Evolutionary conservation across 257 asterid genomes (phyloP), one percentile per base, ranked within the genome.

Genomic region (Ajuga chamaepitys): DNA sequence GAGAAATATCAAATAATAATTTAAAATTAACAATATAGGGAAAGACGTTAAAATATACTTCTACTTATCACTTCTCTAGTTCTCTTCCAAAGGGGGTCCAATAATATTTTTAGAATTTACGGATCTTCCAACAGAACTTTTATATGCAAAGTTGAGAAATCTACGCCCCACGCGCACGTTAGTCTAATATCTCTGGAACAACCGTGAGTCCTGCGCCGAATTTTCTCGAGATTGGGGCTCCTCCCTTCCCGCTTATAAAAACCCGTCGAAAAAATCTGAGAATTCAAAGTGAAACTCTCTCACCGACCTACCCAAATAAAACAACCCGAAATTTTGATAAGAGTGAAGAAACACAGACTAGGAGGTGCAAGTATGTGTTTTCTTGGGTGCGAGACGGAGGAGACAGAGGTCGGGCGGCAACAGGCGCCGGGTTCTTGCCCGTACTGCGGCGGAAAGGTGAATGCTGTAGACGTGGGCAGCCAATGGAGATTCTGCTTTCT

Each of bases 401-500:
- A 87, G 48, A 77, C 66, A 67, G 91, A 84, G 76, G 32, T 84
- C 1, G 79, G 82, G 35, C 66, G 84, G 75, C 74, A 79, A 40
- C 73, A 60, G 66, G 87, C 83, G 70, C 53, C 85, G 54, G 88
- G 95, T 0, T 12, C 61, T 32, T 77, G 95, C 77, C 88, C 87
- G 5, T 77, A 47, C 64, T 85, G 88, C 75, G 84, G 82, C 51
- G 93, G 95, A 0, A 81, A 82, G 58, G 95, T 87, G 32, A 74
- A 79, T 4, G 86, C 92, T 1, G 78, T 83, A 2, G 88, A 81
- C 64, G 77, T 82, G 18, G 60, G 71, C 53, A 72, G 82, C 18
- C 77, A 38, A 1, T 78, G 70, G 64, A 59, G 77, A 12, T 77
- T 75, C 24, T 87, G 85, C 75, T 70, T 75, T 59, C 66, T 84